Percentiles rank a stretch among this genome's conserved stretches.
Evolutionary conservation across 805 yeast genomes (phyloP).

Genomic region (Ogataea paraovalis): DNA sequence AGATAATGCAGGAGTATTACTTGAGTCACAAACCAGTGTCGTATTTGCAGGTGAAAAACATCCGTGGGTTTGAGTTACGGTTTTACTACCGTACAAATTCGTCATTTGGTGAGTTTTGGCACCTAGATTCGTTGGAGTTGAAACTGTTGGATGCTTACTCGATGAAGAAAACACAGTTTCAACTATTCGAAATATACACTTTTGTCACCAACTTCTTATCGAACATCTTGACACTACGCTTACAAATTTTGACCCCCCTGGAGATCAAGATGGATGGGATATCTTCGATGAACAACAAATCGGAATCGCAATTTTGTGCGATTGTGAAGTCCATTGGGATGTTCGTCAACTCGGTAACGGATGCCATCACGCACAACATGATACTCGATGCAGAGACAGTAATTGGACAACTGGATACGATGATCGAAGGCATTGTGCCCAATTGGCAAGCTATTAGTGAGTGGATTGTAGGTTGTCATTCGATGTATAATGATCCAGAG

Average conservation of each 20-base stretch:
- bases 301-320: background rate
- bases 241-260: background rate
- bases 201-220: background rate
- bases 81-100: background rate
- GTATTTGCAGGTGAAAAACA: background rate
- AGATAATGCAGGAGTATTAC: background rate
- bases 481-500: background rate
- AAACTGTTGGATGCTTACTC: background rate
- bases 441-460: background rate
- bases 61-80: background rate
- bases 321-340: background rate
- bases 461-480: background rate
- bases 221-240: background rate
- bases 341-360: background rate
- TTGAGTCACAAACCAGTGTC: background rate
- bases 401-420: background rate
- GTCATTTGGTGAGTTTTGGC: background rate
- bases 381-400: background rate
- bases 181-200: background rate
- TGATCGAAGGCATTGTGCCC: background rate
- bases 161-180: slow-evolving; percentile 1
- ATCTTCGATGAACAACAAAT: background rate
- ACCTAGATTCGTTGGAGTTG: background rate
- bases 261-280: background rate
- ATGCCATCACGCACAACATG: background rate